Evolutionary conservation across 2,329 filamentous ascomycete species (phyloP).

Genomic region (Pseudogymnoascus sp.): DNA sequence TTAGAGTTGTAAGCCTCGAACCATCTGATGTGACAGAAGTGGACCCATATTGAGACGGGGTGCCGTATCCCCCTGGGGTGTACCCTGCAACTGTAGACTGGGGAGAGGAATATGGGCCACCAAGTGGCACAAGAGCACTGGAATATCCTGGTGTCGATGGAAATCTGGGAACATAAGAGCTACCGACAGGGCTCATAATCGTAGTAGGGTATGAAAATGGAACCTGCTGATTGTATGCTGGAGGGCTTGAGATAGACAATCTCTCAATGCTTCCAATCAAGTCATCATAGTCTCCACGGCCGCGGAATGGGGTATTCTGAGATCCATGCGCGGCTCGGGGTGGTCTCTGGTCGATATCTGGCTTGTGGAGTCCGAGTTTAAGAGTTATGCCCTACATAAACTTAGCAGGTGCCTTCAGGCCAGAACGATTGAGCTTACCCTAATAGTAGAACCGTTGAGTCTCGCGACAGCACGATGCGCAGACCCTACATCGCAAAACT

Average conservation of each 20-base stretch:
- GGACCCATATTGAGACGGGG: not conserved
- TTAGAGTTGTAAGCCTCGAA: not conserved
- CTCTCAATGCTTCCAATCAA: conserved; percentile 9
- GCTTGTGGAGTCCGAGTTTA: conserved; percentile 10
- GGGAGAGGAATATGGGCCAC: conserved; percentile 12
- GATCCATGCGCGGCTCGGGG: not conserved
- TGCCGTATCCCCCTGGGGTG: not conserved
- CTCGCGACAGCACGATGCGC: conserved; percentile 36
- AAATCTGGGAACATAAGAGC: conserved; percentile 11
- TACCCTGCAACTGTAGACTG: not conserved
- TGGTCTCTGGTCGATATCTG: conserved; percentile 2
- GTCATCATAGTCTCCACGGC: conserved; percentile 1
- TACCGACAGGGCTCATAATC: conserved; percentile 14
- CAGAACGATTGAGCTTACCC: conserved; percentile 14
- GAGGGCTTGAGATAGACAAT: not conserved
- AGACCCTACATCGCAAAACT: conserved; percentile 45
- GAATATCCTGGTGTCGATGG: not conserved
- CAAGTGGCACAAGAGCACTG: not conserved
- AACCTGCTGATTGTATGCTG: not conserved
- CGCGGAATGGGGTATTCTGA: conserved; percentile 9
- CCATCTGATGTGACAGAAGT: not conserved
- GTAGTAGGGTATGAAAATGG: conserved; percentile 5
- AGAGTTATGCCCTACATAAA: conserved; percentile 7
- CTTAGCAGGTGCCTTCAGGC: not conserved
- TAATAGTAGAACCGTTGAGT: conserved; percentile 32